A percentile compares a stretch with the other conserved stretches of the same genome.
These are phyloP conservation scores for Candida jianshihensis DNA, from an alignment of 805 yeast species.

Conservation along the genomic window DNA sequence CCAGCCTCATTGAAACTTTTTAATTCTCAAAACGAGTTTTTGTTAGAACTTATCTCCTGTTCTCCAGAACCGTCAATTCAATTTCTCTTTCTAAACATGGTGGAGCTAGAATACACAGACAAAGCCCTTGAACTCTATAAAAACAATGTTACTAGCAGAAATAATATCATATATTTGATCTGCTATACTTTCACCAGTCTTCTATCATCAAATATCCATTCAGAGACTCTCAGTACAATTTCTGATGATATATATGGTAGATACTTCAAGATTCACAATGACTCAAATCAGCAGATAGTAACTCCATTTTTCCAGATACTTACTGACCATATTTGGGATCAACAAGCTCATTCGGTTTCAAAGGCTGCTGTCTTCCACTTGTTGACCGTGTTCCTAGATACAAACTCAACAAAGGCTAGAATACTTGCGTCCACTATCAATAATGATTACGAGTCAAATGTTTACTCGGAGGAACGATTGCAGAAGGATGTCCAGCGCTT, in stretches of 20 bases:
- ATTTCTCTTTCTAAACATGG: slow-evolving; percentile 7
- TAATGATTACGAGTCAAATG: too few relatives aligned
- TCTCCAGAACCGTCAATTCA: slow-evolving; percentile 6
- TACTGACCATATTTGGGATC: too few relatives aligned
- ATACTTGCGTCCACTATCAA: too few relatives aligned
- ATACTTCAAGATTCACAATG: slow-evolving; percentile 1
- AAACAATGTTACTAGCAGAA: background rate
- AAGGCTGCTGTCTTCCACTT: too few relatives aligned
- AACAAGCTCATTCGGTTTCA: too few relatives aligned
- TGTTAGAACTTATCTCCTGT: slow-evolving; percentile 8
- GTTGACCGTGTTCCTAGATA: too few relatives aligned
- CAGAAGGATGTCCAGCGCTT: too few relatives aligned
- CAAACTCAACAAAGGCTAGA: too few relatives aligned
- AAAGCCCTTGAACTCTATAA: slow-evolving; percentile 6
- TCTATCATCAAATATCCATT: background rate
- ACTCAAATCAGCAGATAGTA: too few relatives aligned
- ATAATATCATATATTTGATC: slow-evolving; percentile 6
- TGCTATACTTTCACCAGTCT: slow-evolving; percentile 7
- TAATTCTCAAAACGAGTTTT: slow-evolving; percentile 3
- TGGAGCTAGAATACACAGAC: slow-evolving; percentile 7
- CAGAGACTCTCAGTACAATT: background rate
- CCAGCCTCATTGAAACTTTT: too few relatives aligned
- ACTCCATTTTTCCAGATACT: too few relatives aligned
- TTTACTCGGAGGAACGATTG: too few relatives aligned
- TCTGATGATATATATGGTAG: background rate